Base-by-base conservation (phyloP, 1,284 basidiomycete species). In the Ceratobasidium sp. region DNA sequence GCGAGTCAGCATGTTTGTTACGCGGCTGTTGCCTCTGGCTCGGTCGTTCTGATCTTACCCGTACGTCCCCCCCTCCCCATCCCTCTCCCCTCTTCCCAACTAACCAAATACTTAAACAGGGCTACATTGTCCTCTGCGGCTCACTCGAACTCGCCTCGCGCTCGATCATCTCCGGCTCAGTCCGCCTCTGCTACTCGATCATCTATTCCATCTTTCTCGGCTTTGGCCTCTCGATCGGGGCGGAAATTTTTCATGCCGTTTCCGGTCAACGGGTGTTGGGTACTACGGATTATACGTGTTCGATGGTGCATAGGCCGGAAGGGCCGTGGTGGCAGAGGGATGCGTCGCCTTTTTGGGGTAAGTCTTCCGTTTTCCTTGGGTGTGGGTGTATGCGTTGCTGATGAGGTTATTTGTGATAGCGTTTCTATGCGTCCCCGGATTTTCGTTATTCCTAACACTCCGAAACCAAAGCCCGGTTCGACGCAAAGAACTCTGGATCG, bases 41-140 rank as follows among this genome's bases (percentile, higher is more conserved):
- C 95, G 3, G 92, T 97, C 79, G 95, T 97, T 3, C 89, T 97
- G 71, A 97, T 97, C 82, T 88, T 97, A 4, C 96, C 95, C 15
- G 91, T 92, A 83, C 82, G 90, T 86, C 15, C 10, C 15, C 33
- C 33, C 33, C 44, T 42, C 58, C 49, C 20, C 49, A 92, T 95
- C 80, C 88, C 33, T 95, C 94, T 81, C 93, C 92, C 39, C 89
- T 95, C 78, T 86, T 93, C 93, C 82, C 86, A 91, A 87, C 10
- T 40, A 28, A 39, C 20, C 15, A 28, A 18, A 6, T 26, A 15
- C 44, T 42, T 9, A 53, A 53, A 33, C 18, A 68, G 46, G 95
- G 92, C 63, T 95, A 94, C 83, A 93, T 95, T 81, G 93, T 96
- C 18, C 87, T 95, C 12, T 91, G 89, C 80, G 95, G 95, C 58